Percentiles rank a stretch among this genome's conserved stretches.
Evolutionary conservation across 1,284 basidiomycete species (phyloP).

Genomic region (Leccinum pachyderme): DNA sequence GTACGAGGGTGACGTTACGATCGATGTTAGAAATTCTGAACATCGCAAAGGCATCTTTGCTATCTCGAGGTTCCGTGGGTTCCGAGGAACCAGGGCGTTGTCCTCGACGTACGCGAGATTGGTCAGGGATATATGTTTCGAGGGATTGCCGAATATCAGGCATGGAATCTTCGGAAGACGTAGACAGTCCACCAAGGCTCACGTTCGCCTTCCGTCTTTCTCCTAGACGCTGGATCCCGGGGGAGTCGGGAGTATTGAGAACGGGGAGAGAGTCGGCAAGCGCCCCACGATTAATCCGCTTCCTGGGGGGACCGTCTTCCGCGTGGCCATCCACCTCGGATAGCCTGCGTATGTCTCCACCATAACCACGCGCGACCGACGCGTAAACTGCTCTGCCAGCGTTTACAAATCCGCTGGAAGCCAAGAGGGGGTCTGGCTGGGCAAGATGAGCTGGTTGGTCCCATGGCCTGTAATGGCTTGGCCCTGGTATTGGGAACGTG

Average conservation of each 20-base stretch:
- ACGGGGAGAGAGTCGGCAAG: constrained; percentile 33
- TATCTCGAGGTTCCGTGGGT: constrained; percentile 28
- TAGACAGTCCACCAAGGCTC: constrained; percentile 39
- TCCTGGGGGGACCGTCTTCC: constrained; percentile 64
- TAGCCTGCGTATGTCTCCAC: constrained; percentile 33
- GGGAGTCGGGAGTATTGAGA: constrained; percentile 45
- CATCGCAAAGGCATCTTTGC: constrained; percentile 47
- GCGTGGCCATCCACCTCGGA: constrained; percentile 39
- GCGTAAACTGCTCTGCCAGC: constrained; percentile 43
- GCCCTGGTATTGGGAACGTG: constrained; percentile 42
- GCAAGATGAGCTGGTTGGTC: constrained; percentile 34
- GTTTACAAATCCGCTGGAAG: constrained; percentile 57
- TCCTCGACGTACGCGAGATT: constrained; percentile 51
- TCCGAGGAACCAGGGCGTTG: constrained; percentile 33
- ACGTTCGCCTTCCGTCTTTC: constrained; percentile 45
- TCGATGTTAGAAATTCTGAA: constrained; percentile 62
- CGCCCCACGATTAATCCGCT: constrained; percentile 59
- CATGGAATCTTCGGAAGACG: constrained; percentile 67
- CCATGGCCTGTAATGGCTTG: constrained; percentile 39
- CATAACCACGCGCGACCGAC: constrained; percentile 47
- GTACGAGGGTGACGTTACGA: constrained; percentile 44
- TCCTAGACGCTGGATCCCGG: constrained; percentile 51
- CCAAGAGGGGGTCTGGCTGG: constrained; percentile 53
- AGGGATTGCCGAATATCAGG: constrained; percentile 42
- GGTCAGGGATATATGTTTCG: constrained; percentile 43